Conservation (phyloP, 352 stramenopile genomes). For the Globisporangium carolinianum region DNA sequence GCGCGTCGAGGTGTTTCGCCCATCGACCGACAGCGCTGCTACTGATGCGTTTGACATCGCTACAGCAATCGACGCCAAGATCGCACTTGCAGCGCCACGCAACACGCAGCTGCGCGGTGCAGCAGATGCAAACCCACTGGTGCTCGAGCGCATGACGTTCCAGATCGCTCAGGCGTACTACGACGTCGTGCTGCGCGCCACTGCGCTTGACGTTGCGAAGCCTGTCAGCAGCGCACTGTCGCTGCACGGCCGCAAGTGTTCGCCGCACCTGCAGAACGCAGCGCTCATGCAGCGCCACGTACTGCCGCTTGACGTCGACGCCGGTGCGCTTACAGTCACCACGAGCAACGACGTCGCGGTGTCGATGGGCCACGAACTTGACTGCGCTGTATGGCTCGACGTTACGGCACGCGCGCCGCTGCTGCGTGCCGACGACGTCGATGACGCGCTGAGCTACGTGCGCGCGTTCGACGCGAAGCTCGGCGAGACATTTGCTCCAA, state of each 20-base stretch:
- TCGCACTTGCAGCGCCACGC: conserved; percentile 7
- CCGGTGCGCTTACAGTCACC: conserved; percentile 1
- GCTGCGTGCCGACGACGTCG: not conserved
- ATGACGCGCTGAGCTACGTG: conserved; percentile 10
- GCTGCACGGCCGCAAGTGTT: conserved; percentile 14
- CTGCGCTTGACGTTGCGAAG: not conserved
- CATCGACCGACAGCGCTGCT: not conserved
- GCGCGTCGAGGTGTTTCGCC: not conserved
- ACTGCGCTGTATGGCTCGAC: conserved; percentile 17
- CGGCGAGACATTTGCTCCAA: conserved; percentile 3
- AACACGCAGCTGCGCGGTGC: conserved; percentile 8
- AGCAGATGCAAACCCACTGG: conserved; percentile 10
- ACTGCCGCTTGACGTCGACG: conserved; percentile 10
- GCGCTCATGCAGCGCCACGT: conserved; percentile 11
- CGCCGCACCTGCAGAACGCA: conserved; percentile 7
- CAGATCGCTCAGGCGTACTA: conserved; percentile 17
- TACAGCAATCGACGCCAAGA: conserved; percentile 9
- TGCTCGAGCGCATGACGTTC: conserved; percentile 17
- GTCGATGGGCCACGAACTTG: conserved; percentile 2
- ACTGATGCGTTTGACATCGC: conserved; percentile 12
- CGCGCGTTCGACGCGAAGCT: conserved; percentile 8
- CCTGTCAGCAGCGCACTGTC: conserved; percentile 11
- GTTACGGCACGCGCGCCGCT: conserved; percentile 10
- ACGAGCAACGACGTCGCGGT: conserved; percentile 6
- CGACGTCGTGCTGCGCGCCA: conserved; percentile 10